Evolutionary conservation across 2,329 filamentous ascomycete species (phyloP).

Genomic region (Arachnomyces sp.): DNA sequence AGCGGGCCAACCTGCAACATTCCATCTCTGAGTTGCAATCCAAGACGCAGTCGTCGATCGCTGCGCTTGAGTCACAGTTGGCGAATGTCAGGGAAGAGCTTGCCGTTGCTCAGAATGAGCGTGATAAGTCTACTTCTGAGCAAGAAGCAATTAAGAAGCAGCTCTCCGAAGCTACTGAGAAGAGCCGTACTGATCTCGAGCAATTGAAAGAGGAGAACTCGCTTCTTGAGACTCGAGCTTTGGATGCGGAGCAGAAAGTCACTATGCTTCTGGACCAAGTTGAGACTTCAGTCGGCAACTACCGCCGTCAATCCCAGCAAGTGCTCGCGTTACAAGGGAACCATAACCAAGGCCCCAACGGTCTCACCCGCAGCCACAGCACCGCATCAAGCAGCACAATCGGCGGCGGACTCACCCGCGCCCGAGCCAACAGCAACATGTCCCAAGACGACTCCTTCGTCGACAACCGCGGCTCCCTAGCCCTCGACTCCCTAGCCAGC

Average conservation of each 20-base stretch:
- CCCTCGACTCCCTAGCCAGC: slow-evolving; percentile 81
- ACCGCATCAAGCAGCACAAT: slow-evolving; percentile 45
- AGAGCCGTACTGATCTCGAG: slow-evolving; percentile 62
- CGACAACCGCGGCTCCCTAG: slow-evolving; percentile 55
- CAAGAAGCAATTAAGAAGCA: slow-evolving; percentile 49
- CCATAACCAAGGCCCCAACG: slow-evolving; percentile 24
- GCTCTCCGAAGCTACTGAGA: slow-evolving; percentile 47
- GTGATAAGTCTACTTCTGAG: slow-evolving; percentile 54
- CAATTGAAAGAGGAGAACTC: slow-evolving; percentile 75
- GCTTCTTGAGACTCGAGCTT: slow-evolving; percentile 71
- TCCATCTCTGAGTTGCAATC: slow-evolving; percentile 63
- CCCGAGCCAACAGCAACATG: slow-evolving; percentile 33
- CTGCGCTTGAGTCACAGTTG: slow-evolving; percentile 64
- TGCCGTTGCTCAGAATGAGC: slow-evolving; percentile 55
- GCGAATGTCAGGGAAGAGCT: slow-evolving; percentile 61
- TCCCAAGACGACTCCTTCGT: slow-evolving; percentile 36
- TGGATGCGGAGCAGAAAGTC: slow-evolving; percentile 88
- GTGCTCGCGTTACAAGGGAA: slow-evolving; percentile 12
- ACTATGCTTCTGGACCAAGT: slow-evolving; percentile 90
- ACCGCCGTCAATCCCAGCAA: slow-evolving; percentile 63
- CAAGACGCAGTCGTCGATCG: slow-evolving; percentile 57
- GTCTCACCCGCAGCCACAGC: slow-evolving; percentile 45
- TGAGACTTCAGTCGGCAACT: slow-evolving; percentile 86
- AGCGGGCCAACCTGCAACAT: slow-evolving; percentile 58
- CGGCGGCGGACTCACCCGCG: slow-evolving; percentile 24